These are phyloP conservation scores for Coemansia sp. DNA, from an alignment of 192 early-diverging fungal species.

Conservation along the genomic window DNA sequence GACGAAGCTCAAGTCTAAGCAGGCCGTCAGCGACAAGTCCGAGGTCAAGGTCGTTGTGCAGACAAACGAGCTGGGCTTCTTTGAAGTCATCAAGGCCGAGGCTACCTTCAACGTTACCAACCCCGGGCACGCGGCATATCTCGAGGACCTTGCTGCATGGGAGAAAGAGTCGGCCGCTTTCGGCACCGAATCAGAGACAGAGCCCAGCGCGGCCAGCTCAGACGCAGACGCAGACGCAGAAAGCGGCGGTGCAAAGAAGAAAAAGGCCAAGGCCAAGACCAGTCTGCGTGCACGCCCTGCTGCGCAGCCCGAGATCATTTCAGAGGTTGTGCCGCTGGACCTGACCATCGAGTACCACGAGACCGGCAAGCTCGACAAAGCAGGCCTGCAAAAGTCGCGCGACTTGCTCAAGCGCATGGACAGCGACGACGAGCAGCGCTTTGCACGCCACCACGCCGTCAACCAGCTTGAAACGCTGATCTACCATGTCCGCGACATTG, in stretches of 20 bases:
- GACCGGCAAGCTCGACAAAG: conserved; percentile 51
- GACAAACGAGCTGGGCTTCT: conserved; percentile 72
- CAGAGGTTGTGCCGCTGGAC: conserved; percentile 55
- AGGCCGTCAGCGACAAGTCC: conserved; percentile 54
- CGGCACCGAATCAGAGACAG: conserved; percentile 32
- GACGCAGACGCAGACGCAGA: conserved; percentile 50
- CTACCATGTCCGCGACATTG: conserved; percentile 79
- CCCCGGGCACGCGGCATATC: conserved; percentile 23
- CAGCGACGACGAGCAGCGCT: conserved; percentile 62
- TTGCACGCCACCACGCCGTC: conserved; percentile 71
- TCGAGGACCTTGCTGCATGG: conserved; percentile 36
- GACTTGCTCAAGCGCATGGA: conserved; percentile 67
- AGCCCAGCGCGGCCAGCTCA: conserved; percentile 20
- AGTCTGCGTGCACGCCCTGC: conserved; percentile 27
- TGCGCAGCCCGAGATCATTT: conserved; percentile 19
- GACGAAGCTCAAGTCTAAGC: conserved; percentile 57
- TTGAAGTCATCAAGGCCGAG: conserved; percentile 61
- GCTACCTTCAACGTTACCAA: conserved; percentile 51
- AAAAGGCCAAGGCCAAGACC: conserved; percentile 17
- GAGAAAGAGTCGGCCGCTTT: conserved; percentile 46
- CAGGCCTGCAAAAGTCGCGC: conserved; percentile 41
- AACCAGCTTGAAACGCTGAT: conserved; percentile 90
- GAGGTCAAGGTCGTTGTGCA: conserved; percentile 84
- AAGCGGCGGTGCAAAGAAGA: conserved; percentile 47
- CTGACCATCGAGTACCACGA: conserved; percentile 56